These are phyloP conservation scores for Clarireedia monteithiana DNA, from an alignment of 2,329 filamentous ascomycete species.

Conservation along the genomic window DNA sequence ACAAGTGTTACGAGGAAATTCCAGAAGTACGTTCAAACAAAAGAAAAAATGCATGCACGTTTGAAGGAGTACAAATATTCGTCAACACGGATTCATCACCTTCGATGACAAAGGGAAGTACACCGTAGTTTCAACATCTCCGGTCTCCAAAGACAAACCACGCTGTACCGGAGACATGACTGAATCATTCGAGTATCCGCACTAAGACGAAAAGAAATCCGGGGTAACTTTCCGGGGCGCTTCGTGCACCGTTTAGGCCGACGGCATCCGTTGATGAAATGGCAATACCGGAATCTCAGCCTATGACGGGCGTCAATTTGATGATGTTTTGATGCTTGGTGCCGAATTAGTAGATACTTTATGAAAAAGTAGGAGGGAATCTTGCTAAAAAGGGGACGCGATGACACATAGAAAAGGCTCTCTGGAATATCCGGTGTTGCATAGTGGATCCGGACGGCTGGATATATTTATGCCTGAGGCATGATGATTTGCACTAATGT, in stretches of 20 bases:
- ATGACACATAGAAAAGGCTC: conserved; percentile 6
- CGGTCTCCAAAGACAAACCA: not conserved
- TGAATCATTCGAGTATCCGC: not conserved
- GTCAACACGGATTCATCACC: not conserved
- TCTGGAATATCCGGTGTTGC: not conserved
- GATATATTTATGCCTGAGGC: not conserved
- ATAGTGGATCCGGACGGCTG: not conserved
- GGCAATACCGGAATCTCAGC: not conserved
- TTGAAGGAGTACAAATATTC: not conserved
- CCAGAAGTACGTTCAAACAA: not conserved
- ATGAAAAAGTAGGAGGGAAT: not conserved
- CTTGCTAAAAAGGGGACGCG: not conserved
- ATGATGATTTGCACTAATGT: no score
- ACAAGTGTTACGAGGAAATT: not conserved
- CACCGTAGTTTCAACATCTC: conserved; percentile 1
- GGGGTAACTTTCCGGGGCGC: not conserved
- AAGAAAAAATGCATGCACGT: not conserved
- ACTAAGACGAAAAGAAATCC: not conserved
- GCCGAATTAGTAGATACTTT: not conserved
- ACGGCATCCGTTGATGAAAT: not conserved
- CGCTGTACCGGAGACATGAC: not conserved
- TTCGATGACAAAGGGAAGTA: conserved; percentile 3
- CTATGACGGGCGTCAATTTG: not conserved
- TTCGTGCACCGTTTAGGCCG: not conserved
- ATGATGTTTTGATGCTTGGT: not conserved